Base-by-base conservation (phyloP, 306 rosid species). In the Lathyrus oleraceus region DNA sequence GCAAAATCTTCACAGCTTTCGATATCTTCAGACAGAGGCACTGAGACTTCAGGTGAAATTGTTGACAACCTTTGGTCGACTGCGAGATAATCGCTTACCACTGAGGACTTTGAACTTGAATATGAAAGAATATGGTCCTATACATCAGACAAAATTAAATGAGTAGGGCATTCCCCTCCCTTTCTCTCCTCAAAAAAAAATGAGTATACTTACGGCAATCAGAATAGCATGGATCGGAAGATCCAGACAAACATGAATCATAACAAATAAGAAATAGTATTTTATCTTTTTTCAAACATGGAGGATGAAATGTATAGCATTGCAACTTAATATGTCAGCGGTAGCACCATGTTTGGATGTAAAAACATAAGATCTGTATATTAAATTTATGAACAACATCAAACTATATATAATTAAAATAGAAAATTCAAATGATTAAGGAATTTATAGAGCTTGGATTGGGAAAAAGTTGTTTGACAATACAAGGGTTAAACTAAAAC, bases 71-170 rank as follows among this genome's bases (percentile, higher is more conserved):
- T 75, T 35, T 27, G 74, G 48, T 73, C 69, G 38, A 38, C 75
- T 81, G 74, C 69, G 70, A 49, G 62, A 64, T 84, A 70, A 65
- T 71, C 67, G 49, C 49, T 80, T 57, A 14, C 68, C 20, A 71
- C 79, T 61, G 79, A 79, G 47, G 86, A 78, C 69, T 78, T 80
- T 25, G 86, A 59, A 71, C 81, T 75, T 65, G 81, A 51, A 57
- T 78, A 49, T 27, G 81, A 73, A 63, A 56, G 81, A 67, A 67
- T 80, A 71, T 65, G 79, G 42, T 84, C 91, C 98, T 92, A 87
- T 76, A 38, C 66, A 61, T 20, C 45, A 64, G 40, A 27, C 36
- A 63, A 9, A 10, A 16, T 35, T 61, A 35, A 16, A 35, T 59
- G 16, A 15, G 66, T 15, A 49, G 57, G 25, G 56, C 13, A 49